A percentile compares a stretch with the other conserved stretches of the same genome.
Evolutionary conservation across 2,329 filamentous ascomycete species (phyloP).

Genomic region (Neonectria magnoliae): DNA sequence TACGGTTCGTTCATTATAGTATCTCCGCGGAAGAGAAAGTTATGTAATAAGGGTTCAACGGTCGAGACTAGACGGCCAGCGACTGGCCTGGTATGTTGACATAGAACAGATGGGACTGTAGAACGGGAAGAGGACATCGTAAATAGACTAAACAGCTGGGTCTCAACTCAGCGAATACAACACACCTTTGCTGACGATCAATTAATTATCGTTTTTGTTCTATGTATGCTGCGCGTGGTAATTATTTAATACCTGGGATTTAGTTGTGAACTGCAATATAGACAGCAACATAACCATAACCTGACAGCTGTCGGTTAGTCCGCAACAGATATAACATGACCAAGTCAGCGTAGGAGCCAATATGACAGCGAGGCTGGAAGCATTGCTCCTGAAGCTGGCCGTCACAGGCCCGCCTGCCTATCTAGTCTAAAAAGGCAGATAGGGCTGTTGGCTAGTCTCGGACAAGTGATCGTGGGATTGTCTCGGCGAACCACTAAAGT

Average conservation of each 20-base stretch:
- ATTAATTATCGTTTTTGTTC: not conserved
- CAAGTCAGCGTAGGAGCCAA: not conserved
- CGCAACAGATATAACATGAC: not conserved
- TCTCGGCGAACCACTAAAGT: not conserved
- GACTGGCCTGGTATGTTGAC: not conserved
- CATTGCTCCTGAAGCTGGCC: not conserved
- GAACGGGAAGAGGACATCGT: not conserved
- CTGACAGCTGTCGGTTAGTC: not conserved
- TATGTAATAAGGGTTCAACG: not conserved
- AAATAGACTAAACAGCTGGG: not conserved
- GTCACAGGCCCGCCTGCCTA: not conserved
- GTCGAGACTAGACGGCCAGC: not conserved
- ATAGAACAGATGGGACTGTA: not conserved
- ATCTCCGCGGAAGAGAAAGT: not conserved
- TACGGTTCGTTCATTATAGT: not conserved
- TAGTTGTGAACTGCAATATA: too few species aligned
- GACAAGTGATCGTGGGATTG: slow-evolving; percentile 4
- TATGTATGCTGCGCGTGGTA: not conserved
- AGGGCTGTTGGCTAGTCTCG: not conserved
- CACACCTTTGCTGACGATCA: not conserved
- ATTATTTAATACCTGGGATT: not conserved
- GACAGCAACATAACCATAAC: not conserved
- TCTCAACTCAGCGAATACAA: not conserved
- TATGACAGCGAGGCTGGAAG: not conserved
- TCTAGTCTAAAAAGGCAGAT: not conserved